Evolutionary conservation across 208 protist genomes (phyloP), one percentile per base, ranked within the genome.

Genomic region (Borovskyia barvae): DNA sequence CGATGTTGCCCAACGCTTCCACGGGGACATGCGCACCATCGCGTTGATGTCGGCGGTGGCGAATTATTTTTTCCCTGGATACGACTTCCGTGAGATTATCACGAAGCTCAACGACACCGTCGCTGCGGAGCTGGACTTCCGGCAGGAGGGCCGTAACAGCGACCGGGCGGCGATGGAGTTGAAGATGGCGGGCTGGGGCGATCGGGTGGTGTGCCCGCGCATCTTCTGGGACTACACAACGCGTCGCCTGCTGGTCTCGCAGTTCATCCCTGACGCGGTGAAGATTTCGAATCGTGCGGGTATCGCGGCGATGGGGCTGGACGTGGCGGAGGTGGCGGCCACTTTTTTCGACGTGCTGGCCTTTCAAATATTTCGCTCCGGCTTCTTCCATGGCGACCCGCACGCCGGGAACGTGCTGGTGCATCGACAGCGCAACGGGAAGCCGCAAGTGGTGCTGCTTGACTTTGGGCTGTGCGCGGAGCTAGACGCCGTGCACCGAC

Each of bases 401-500:
- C 95, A 98, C 59, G 93, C 94, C 3, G 95, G 94, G 33, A 98
- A 98, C 67, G 66, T 98, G 37, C 72, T 98, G n/a, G 87, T 97
- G 36, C 84, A 85, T 24, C 49, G 56, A 43, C 56, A 77, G 19
- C 69, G 75, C 6, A 80, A 81, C 40, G 77, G 78, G 32, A 40
- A 65, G 49, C 66, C 81, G 37, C 88, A 94, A 54, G 88, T 94
- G 45, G 85, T 96, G 30, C 56, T 99, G 15, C 78, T 99, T 0
- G 97, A 99, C 69, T 97, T 97, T 76, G 97, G 97, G 2, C 83
- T 99, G 5, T 99, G 97, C 57, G 87, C 82, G 7, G 72, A 97
- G 42, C 67, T 98, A 15, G 55, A 58, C 32, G 69, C 92, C 8
- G 50, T 59, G 32, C 39, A 82, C 40, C 68, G 81, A 3, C 61